Evolutionary conservation across 441 rosid species (phyloP).

Genomic region (Gossypium laxum): DNA sequence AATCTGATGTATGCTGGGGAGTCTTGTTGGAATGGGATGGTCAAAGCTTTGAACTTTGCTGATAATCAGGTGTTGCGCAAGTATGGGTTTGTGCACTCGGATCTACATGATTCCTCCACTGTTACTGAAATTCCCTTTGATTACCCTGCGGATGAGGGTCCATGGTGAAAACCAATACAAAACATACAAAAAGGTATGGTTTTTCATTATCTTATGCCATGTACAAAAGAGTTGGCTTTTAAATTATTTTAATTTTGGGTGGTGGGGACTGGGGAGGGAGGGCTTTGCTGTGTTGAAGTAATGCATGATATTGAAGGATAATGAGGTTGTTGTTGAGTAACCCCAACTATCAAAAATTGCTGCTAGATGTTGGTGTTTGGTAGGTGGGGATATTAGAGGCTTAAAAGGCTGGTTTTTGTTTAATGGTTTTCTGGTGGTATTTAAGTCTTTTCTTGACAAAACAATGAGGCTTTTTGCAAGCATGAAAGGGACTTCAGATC

Average conservation of each 20-base stretch:
- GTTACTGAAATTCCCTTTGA: conserved; percentile 52
- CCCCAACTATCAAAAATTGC: too few relatives aligned
- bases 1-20: conserved; percentile 49
- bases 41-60: conserved; percentile 65
- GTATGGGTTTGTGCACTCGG: conserved; percentile 55
- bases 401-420: not conserved
- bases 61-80: conserved; percentile 71
- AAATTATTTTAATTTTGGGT: not conserved
- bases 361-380: conserved; percentile 14
- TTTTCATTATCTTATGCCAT: not conserved
- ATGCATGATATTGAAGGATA: conserved; percentile 29
- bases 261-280: too few relatives aligned
- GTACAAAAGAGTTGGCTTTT: not conserved
- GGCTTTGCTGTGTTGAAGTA: conserved; percentile 4
- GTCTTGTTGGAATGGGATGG: conserved; percentile 62
- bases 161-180: conserved; percentile 27
- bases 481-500: not conserved
- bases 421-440: not conserved
- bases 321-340: not conserved
- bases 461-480: conserved; percentile 6
- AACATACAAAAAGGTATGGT: not conserved
- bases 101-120: conserved; percentile 38
- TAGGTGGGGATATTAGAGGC: not conserved
- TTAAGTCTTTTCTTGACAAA: conserved; percentile 9
- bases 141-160: conserved; percentile 53